Percentiles rank a stretch among this genome's conserved stretches.
Conservation (phyloP, 1,284 basidiomycete species). For the Schizopora paradoxa region DNA sequence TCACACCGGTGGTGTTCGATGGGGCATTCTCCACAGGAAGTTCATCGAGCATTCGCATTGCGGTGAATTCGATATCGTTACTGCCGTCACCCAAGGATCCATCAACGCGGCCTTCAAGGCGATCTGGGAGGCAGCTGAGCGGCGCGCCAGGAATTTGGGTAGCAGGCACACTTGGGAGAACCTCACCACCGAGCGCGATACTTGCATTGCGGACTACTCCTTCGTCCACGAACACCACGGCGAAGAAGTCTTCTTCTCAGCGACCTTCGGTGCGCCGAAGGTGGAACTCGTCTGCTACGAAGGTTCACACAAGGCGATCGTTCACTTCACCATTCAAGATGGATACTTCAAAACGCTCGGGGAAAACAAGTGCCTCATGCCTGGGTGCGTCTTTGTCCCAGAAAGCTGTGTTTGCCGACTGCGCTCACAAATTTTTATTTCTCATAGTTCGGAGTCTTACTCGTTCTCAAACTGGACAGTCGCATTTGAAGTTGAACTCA, state of each 20-base stretch:
- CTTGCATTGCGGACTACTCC: constrained; percentile 11
- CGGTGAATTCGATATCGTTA: constrained; percentile 29
- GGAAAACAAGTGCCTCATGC: constrained; percentile 10
- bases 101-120: constrained; percentile 27
- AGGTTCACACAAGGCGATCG: constrained; percentile 11
- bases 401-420: neutral
- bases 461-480: constrained; percentile 26
- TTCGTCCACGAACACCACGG: constrained; percentile 5
- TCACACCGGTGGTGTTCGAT: constrained; percentile 8
- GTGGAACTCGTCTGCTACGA: constrained; percentile 11
- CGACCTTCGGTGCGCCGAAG: constrained; percentile 10
- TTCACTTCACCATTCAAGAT: constrained; percentile 13
- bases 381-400: constrained; percentile 6
- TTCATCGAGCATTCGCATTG: constrained; percentile 9
- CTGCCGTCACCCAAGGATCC: constrained; percentile 28
- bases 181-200: neutral
- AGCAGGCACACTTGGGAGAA: neutral
- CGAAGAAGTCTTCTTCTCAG: constrained; percentile 9
- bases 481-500: constrained; percentile 31
- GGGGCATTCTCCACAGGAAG: constrained; percentile 9
- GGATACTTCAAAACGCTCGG: constrained; percentile 14
- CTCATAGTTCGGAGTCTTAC: constrained; percentile 2
- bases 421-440: neutral
- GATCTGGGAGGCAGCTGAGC: constrained; percentile 17
- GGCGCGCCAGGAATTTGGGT: neutral